A percentile compares a stretch with the other conserved stretches of the same genome.
Evolutionary conservation across 306 rosid species (phyloP).

Genomic region (Prunus fruticosa): DNA sequence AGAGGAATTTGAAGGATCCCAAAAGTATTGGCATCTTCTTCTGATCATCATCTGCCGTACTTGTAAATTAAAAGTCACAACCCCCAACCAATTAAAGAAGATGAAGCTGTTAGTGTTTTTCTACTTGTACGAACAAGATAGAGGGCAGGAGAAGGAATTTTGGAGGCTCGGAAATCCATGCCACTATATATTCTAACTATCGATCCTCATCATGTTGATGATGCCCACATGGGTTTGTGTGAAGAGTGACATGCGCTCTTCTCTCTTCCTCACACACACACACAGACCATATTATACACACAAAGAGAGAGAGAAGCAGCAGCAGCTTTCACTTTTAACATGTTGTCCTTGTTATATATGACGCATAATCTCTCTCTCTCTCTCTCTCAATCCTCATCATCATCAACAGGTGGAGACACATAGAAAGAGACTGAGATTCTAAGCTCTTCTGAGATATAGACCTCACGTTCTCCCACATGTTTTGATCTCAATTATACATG

Average conservation of each 20-base stretch:
- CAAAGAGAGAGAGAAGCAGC: not conserved
- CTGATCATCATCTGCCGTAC: not conserved
- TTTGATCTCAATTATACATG: not conserved
- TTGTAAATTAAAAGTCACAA: too few relatives aligned
- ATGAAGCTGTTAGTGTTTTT: too few relatives aligned
- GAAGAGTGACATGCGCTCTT: conserved; percentile 6
- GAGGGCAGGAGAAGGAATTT: not conserved
- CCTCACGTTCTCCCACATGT: conserved; percentile 8
- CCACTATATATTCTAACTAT: not conserved
- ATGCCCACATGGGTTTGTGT: conserved; percentile 11
- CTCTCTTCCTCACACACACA: not conserved
- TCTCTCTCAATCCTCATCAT: not conserved
- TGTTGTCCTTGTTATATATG: not conserved
- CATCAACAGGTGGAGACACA: not conserved
- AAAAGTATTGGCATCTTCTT: conserved; percentile 15
- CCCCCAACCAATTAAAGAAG: too few relatives aligned
- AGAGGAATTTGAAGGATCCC: conserved; percentile 8
- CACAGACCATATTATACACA: not conserved
- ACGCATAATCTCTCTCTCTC: not conserved
- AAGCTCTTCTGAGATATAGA: not conserved
- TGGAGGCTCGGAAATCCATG: conserved; percentile 40
- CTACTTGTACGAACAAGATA: not conserved
- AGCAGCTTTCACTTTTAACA: conserved; percentile 18
- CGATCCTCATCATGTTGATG: not conserved
- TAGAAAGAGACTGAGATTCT: conserved; percentile 4